These are phyloP conservation scores for Cucurbitaria berberidis DNA, from an alignment of 2,329 filamentous ascomycete species.

Conservation along the genomic window DNA sequence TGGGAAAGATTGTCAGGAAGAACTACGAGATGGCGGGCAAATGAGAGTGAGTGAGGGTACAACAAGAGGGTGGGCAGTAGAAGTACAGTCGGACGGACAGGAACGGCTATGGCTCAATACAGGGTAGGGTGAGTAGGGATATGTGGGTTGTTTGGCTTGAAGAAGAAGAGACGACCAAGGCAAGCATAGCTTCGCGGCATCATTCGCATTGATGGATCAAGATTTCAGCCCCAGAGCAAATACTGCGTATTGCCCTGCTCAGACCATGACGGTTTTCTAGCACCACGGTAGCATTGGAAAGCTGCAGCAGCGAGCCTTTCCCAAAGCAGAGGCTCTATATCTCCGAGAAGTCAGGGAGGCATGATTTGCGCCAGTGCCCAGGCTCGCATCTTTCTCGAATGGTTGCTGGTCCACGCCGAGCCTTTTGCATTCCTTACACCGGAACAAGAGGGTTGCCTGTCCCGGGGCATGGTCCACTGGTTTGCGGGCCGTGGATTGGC, in stretches of 20 bases:
- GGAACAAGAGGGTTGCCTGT: constrained; percentile 33
- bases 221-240: constrained; percentile 54
- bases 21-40: constrained; percentile 29
- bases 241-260: constrained; percentile 53
- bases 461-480: constrained; percentile 29
- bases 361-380: constrained; percentile 45
- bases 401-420: constrained; percentile 43
- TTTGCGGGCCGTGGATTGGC: constrained; percentile 37
- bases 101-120: constrained; percentile 44
- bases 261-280: constrained; percentile 53
- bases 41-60: constrained; percentile 29
- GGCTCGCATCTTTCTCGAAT: constrained; percentile 44
- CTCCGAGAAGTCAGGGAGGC: constrained; percentile 49
- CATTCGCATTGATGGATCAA: constrained; percentile 46
- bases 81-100: constrained; percentile 41
- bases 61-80: constrained; percentile 38
- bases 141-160: constrained; percentile 50
- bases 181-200: constrained; percentile 43
- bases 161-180: constrained; percentile 47
- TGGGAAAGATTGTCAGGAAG: constrained; percentile 20
- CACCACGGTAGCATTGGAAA: constrained; percentile 55
- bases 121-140: constrained; percentile 41
- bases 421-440: constrained; percentile 50
- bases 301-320: constrained; percentile 55
- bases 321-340: constrained; percentile 51